Percentiles rank a stretch among this genome's conserved stretches.
phyloP scores from a whole-genome alignment of 2,329 filamentous ascomycete genomes.

The Aspergillus unguis region DNA sequence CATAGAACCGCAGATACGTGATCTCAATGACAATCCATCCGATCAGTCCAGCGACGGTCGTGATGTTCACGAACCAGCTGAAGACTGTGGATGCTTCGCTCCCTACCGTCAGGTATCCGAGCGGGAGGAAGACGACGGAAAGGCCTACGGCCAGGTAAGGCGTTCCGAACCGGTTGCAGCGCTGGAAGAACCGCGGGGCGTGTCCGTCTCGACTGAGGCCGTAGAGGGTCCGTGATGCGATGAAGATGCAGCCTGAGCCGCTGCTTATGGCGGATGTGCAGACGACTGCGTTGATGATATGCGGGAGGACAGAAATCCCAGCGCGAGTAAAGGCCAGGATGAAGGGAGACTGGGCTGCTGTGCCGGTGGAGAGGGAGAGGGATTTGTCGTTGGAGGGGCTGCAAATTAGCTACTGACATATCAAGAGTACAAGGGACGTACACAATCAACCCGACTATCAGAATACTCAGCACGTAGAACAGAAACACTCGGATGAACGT shows the following conservation, averaged over 20 bases:
- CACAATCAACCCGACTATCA: background rate
- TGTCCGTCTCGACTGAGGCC: slow-evolving; percentile 2
- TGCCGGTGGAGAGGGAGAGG: background rate
- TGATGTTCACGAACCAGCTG: background rate
- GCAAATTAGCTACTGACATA: background rate
- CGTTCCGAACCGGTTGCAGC: background rate
- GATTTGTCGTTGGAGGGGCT: slow-evolving; percentile 1
- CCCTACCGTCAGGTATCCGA: background rate
- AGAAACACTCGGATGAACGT: background rate
- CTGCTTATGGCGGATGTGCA: slow-evolving; percentile 1
- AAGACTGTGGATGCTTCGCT: background rate
- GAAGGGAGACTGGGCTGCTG: background rate
- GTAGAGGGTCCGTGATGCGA: slow-evolving; percentile 4
- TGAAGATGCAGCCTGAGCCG: background rate
- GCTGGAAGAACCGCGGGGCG: slow-evolving; percentile 3
- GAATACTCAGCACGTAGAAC: background rate
- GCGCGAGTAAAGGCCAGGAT: background rate
- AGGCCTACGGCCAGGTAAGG: background rate
- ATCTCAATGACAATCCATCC: background rate
- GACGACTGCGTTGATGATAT: slow-evolving; percentile 6
- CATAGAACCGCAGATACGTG: background rate
- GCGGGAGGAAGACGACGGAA: background rate
- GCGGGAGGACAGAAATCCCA: slow-evolving; percentile 1
- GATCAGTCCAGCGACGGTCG: background rate
- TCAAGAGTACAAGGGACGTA: background rate